Percentiles rank a stretch among this genome's conserved stretches.
Conservation (phyloP, 75 land plant species). For the Pseudotsuga menziesii region DNA sequence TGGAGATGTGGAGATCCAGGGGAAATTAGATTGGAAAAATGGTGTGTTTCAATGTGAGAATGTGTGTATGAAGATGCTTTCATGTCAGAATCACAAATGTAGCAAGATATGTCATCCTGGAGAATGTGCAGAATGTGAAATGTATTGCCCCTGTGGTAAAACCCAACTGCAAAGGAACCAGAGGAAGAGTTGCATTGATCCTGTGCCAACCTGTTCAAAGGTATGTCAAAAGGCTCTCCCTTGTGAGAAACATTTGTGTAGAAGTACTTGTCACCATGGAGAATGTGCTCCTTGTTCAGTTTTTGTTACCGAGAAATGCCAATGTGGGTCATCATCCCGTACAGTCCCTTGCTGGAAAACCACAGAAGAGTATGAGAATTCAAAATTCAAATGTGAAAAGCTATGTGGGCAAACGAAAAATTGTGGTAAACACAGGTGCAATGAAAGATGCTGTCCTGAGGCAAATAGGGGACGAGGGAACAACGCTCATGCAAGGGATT, state of each 20-base stretch:
- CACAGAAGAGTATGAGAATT: constrained; percentile 9
- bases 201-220: constrained; percentile 69
- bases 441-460: constrained; percentile 73
- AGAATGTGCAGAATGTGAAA: constrained; percentile 77
- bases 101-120: constrained; percentile 82
- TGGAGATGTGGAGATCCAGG: constrained; percentile 70
- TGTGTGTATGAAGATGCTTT: constrained; percentile 53
- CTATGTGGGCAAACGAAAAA: constrained; percentile 84
- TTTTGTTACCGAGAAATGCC: constrained; percentile 74
- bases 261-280: constrained; percentile 62
- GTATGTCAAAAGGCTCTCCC: constrained; percentile 58
- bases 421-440: constrained; percentile 96
- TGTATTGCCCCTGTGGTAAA: constrained; percentile 90
- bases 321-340: constrained; percentile 69
- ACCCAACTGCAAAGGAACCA: constrained; percentile 25
- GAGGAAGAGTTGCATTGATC: constrained; percentile 80
- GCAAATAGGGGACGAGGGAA: constrained; percentile 12
- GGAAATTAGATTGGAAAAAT: constrained; percentile 39
- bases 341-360: constrained; percentile 62
- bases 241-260: constrained; percentile 66
- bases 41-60: constrained; percentile 80
- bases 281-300: constrained; percentile 66
- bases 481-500: constrained; percentile 21
- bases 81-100: constrained; percentile 80
- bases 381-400: constrained; percentile 65